A percentile compares a stretch with the other conserved stretches of the same genome.
Conservation (phyloP, 192 early-diverging fungal genomes). For the Gonapodya prolifera region DNA sequence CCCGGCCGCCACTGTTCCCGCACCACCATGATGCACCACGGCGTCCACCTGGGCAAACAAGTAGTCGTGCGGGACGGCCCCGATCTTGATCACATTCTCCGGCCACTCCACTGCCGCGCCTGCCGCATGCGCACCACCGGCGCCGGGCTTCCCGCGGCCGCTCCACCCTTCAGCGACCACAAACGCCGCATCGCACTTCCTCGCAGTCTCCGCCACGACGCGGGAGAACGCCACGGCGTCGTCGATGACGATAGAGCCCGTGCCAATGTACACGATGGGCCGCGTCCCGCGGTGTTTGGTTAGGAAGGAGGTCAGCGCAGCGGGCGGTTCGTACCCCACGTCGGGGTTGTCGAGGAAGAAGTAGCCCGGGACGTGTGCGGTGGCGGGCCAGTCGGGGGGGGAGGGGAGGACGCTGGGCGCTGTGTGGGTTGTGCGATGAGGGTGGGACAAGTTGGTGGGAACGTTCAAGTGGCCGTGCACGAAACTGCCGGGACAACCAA, state of each 20-base stretch:
- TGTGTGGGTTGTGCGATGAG: too few species aligned
- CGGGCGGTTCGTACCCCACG: conserved; percentile 38
- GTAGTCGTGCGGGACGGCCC: conserved; percentile 67
- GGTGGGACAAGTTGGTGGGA: too few species aligned
- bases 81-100: conserved; percentile 34
- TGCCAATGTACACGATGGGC: conserved; percentile 54
- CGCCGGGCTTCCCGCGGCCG: conserved; percentile 25
- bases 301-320: conserved; percentile 40
- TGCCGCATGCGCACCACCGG: too few species aligned
- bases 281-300: conserved; percentile 12
- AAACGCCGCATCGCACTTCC: conserved; percentile 45
- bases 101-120: conserved; percentile 26
- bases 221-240: conserved; percentile 51
- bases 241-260: conserved; percentile 61
- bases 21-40: conserved; percentile 69
- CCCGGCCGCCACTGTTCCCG: conserved; percentile 61
- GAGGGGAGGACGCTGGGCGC: conserved; percentile 39
- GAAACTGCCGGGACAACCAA: not conserved
- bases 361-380: conserved; percentile 56
- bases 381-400: conserved; percentile 53
- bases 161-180: conserved; percentile 67
- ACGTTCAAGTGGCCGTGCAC: not conserved
- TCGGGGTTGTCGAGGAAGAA: conserved; percentile 63
- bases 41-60: conserved; percentile 48
- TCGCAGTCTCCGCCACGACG: conserved; percentile 48